phyloP scores from a whole-genome alignment of 345 rosid genomes.

The Gossypium australe region DNA sequence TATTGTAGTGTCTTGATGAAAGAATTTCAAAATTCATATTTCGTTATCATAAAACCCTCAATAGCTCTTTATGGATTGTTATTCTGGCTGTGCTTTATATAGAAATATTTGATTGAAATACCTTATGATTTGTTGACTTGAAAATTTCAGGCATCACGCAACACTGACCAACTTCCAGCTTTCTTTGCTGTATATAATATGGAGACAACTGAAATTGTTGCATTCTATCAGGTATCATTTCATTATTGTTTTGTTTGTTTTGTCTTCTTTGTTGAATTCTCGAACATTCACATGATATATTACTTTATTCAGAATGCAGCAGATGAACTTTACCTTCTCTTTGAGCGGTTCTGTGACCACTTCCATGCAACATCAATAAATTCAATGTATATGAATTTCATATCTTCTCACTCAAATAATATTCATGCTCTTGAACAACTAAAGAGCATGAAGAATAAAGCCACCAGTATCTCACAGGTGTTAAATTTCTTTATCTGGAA shows the following conservation, averaged over 20 bases:
- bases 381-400: constrained; percentile 62
- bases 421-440: constrained; percentile 74
- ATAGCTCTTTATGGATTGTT: neutral
- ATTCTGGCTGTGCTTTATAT: neutral
- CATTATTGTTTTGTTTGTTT: constrained; percentile 1
- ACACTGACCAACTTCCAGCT: constrained; percentile 65
- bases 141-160: constrained; percentile 55
- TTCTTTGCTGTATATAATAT: constrained; percentile 94
- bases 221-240: constrained; percentile 75
- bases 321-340: constrained; percentile 72
- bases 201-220: constrained; percentile 94
- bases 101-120: neutral
- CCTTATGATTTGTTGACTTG: constrained; percentile 12
- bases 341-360: constrained; percentile 79
- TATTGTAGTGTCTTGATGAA: neutral
- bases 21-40: neutral
- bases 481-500: constrained; percentile 3
- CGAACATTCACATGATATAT: constrained; percentile 13
- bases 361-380: constrained; percentile 63
- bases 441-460: constrained; percentile 55
- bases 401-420: constrained; percentile 83
- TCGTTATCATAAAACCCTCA: neutral
- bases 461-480: constrained; percentile 61
- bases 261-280: neutral
- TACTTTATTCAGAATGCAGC: constrained; percentile 67